Evolutionary conservation across 306 rosid genomes (phyloP).

Genomic region (Sechiopsis laciniata): DNA sequence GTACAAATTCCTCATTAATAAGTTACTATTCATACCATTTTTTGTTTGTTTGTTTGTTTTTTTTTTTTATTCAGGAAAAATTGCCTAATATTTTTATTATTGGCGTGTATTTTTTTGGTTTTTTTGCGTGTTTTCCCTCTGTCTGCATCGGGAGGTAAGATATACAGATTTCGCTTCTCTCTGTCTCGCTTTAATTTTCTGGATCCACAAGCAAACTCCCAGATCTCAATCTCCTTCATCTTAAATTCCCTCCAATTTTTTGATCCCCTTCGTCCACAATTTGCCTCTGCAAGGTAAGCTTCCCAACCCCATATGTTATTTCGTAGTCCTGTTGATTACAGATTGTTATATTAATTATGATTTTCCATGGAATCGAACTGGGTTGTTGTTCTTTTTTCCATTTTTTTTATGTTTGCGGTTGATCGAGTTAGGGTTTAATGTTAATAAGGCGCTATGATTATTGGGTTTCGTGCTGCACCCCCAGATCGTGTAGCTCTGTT

Average conservation of each 20-base stretch:
- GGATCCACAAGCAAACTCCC: constrained; percentile 23
- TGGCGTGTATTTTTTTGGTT: no score
- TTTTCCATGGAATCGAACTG: background rate
- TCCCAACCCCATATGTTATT: background rate
- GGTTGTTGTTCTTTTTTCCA: constrained; percentile 8
- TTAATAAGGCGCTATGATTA: background rate
- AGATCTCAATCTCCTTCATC: constrained; percentile 14
- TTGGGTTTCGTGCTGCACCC: background rate
- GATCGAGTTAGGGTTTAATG: background rate
- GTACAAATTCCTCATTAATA: no score
- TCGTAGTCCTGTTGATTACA: background rate
- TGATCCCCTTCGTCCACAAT: background rate
- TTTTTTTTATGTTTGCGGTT: background rate
- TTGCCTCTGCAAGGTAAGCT: background rate
- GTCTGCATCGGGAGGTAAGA: background rate
- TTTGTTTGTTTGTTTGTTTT: no score
- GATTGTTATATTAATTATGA: background rate
- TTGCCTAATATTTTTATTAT: no score
- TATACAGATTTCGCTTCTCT: no score
- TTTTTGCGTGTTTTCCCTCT: background rate
- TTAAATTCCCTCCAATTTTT: constrained; percentile 4
- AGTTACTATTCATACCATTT: no score
- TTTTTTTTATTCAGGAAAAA: no score
- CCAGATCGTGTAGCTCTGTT: background rate
- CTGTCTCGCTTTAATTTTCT: background rate